Percentiles rank a stretch among this genome's conserved stretches.
Conservation (phyloP, 2,329 filamentous ascomycete genomes). For the Aspergillus aculeatinus region DNA sequence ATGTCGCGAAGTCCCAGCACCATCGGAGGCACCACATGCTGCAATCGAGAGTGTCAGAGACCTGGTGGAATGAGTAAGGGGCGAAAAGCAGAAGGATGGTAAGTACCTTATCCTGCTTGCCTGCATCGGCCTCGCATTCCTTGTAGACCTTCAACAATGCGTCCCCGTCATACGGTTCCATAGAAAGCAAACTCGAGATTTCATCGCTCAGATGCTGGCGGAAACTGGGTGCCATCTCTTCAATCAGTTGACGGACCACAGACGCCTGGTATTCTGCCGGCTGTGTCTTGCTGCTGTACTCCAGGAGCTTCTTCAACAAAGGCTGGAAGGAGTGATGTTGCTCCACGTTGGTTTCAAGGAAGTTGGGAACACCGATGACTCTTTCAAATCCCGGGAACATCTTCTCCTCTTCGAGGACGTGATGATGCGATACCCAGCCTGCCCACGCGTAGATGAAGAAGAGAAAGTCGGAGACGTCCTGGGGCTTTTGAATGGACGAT, state of each 20-base stretch:
- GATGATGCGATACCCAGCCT: conserved; percentile 4
- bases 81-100: no score
- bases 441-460: conserved; percentile 1
- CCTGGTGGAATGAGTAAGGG: no score
- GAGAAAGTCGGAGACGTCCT: conserved; percentile 3
- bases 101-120: not conserved
- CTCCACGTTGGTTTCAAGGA: not conserved
- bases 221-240: not conserved
- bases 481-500: not conserved
- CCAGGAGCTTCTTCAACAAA: not conserved
- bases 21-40: conserved; percentile 3
- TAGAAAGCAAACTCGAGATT: not conserved
- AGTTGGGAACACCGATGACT: not conserved
- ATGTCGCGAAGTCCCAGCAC: conserved; percentile 1
- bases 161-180: not conserved
- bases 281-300: not conserved
- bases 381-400: conserved; percentile 6
- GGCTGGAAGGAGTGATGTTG: conserved; percentile 2
- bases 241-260: not conserved
- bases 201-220: conserved; percentile 1
- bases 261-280: not conserved
- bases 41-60: not conserved
- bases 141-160: not conserved
- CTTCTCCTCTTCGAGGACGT: conserved; percentile 3
- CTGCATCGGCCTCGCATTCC: not conserved